Conservation (phyloP, 805 yeast species). For the Wickerhamomyces queroliae region DNA sequence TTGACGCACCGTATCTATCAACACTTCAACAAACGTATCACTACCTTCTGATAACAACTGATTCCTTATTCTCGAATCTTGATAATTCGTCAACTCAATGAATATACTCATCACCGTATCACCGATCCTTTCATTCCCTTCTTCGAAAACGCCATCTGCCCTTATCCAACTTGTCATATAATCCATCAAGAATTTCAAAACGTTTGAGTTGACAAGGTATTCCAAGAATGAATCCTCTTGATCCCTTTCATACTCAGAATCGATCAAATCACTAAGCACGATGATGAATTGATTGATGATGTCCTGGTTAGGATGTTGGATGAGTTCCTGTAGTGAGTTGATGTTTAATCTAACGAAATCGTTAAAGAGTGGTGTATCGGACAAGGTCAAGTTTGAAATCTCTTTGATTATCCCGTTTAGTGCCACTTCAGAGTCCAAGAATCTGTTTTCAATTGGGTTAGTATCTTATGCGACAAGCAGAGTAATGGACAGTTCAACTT, state of each 20-base stretch:
- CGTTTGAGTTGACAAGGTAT: neutral
- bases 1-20: neutral
- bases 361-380: constrained; percentile 6
- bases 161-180: neutral
- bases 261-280: constrained; percentile 12
- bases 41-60: neutral
- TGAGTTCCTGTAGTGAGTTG: neutral
- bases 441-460: neutral
- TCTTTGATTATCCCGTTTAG: constrained; percentile 12
- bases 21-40: neutral
- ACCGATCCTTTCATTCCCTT: too few relatives aligned
- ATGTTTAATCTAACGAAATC: constrained; percentile 1
- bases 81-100: neutral
- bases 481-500: neutral
- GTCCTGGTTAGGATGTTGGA: constrained; percentile 14
- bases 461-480: neutral
- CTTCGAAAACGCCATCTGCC: neutral
- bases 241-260: constrained; percentile 8
- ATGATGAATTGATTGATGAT: constrained; percentile 9
- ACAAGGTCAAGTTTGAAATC: constrained; percentile 12
- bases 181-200: neutral
- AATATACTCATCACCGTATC: neutral
- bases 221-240: constrained; percentile 1
- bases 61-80: neutral
- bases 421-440: constrained; percentile 12